phyloP scores from a whole-genome alignment of 257 asterid genomes.

The Perilla frutescens region DNA sequence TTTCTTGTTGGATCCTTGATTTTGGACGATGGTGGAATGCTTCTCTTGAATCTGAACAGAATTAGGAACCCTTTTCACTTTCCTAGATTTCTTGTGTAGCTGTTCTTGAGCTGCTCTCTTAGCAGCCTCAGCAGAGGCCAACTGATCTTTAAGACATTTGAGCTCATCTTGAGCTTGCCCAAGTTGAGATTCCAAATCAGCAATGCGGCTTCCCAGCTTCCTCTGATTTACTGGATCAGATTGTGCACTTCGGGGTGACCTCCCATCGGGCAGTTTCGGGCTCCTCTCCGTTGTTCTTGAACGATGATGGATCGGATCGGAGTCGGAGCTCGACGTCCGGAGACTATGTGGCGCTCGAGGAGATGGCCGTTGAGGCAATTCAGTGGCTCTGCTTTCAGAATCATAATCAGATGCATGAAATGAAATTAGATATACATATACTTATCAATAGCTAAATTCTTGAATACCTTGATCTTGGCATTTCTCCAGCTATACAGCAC shows the following conservation, averaged over 20 bases:
- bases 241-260: slow-evolving; percentile 67
- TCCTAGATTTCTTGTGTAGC: slow-evolving; percentile 62
- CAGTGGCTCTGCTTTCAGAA: slow-evolving; percentile 51
- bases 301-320: slow-evolving; percentile 63
- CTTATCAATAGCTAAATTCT: neutral
- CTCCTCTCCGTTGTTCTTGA: slow-evolving; percentile 60
- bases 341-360: slow-evolving; percentile 59
- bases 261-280: slow-evolving; percentile 59
- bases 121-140: slow-evolving; percentile 68
- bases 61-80: slow-evolving; percentile 33
- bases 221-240: slow-evolving; percentile 60
- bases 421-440: neutral
- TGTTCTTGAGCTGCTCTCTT: slow-evolving; percentile 72
- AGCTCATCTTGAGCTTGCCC: slow-evolving; percentile 91
- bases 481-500: slow-evolving; percentile 28
- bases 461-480: slow-evolving; percentile 81
- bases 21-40: slow-evolving; percentile 32
- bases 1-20: slow-evolving; percentile 31
- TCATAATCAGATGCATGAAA: slow-evolving; percentile 17
- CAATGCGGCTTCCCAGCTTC: slow-evolving; percentile 85
- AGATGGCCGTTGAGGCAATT: slow-evolving; percentile 72
- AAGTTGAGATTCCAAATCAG: slow-evolving; percentile 89
- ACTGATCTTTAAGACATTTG: slow-evolving; percentile 68
- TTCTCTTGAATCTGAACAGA: slow-evolving; percentile 36
- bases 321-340: slow-evolving; percentile 74